Evolutionary conservation across 1,139 yeast genomes (phyloP), one percentile per base, ranked within the genome.

Genomic region (Lodderomyces orthopsilosis): DNA sequence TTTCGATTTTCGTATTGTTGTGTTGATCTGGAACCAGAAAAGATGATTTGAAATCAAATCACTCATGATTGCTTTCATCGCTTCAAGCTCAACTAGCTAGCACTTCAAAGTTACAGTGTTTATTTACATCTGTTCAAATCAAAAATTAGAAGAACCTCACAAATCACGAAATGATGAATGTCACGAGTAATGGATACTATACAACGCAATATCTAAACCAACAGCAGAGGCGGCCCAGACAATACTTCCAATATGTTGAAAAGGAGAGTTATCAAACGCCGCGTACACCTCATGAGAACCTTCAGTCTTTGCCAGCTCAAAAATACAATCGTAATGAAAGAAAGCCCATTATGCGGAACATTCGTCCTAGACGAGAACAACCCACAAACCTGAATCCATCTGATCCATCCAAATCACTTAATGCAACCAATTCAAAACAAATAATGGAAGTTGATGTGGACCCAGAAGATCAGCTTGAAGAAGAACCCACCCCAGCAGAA

Each of bases 401-500:
- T 1, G 38, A 46, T 5, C 27, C 40, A 7, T 18, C 35, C 15
- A 36, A 40, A 12, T 8, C 33, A 9, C 32, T 35, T 7, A 36
- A 36, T 12, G 21, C 18, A 13, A 26, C 18, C 8, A 33, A 22
- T 22, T 23, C 28, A n/a, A 13, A 13, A n/a, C 41, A 35, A 12
- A 27, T 22, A 10, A 21, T 32, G 8, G 51, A 43, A 24, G 38
- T 26, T 36, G 50, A 47, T 12, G 37, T 46, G 12, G 70, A 66
- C 45, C 65, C 68, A 2, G 72, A 67, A 44, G 56, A 58, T 38
- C 47, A 46, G 35, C 55, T 68, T 38, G 60, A 56, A 40, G 66
- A 62, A 48, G 69, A 56, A 37, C 58, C 65, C 30, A 68, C 73
- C 0, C 74, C 74, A 2, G 74, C 74, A 0, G 66, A 68, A 48